A percentile compares a stretch with the other conserved stretches of the same genome.
Conservation (phyloP, 805 yeast species). For the Zygosaccharomyces kombuchaensis region DNA sequence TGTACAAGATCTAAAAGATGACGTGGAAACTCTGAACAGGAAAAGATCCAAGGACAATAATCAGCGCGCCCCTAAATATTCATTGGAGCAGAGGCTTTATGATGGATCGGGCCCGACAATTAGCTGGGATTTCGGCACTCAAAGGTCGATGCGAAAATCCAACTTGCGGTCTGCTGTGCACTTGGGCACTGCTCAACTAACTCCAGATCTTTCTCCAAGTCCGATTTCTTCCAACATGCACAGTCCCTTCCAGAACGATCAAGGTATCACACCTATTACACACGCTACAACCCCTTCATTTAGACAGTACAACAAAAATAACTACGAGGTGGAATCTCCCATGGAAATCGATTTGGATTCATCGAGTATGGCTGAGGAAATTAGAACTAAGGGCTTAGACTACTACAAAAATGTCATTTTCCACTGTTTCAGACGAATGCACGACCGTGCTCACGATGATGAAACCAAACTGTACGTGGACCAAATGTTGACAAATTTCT, state of each 20-base stretch:
- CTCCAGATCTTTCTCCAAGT: conserved; percentile 12
- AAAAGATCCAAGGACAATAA: conserved; percentile 24
- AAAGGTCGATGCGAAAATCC: conserved; percentile 2
- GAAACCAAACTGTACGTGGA: conserved; percentile 46
- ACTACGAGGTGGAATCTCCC: conserved; percentile 20
- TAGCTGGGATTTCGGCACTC: conserved; percentile 12
- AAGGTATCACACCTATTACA: conserved; percentile 18
- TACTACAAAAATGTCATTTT: conserved; percentile 41
- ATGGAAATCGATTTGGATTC: conserved; percentile 21
- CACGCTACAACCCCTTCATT: conserved; percentile 23
- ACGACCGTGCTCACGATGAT: conserved; percentile 48
- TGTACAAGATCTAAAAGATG: conserved; percentile 38
- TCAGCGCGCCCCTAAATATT: conserved; percentile 38
- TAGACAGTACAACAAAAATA: conserved; percentile 13
- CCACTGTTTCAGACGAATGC: conserved; percentile 45
- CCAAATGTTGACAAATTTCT: conserved; percentile 39
- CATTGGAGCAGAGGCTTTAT: conserved; percentile 33
- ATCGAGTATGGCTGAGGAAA: conserved; percentile 14
- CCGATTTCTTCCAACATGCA: conserved; percentile 19
- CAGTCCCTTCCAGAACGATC: conserved; percentile 11
- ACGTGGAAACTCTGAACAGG: conserved; percentile 36
- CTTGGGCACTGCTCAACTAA: conserved; percentile 1
- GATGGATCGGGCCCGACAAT: conserved; percentile 10
- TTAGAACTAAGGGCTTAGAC: conserved; percentile 30
- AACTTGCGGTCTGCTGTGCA: conserved; percentile 6